A percentile compares a stretch with the other conserved stretches of the same genome.
These are phyloP conservation scores for Pseudocercospora musae DNA, from an alignment of 2,329 filamentous ascomycete species.

Conservation along the genomic window DNA sequence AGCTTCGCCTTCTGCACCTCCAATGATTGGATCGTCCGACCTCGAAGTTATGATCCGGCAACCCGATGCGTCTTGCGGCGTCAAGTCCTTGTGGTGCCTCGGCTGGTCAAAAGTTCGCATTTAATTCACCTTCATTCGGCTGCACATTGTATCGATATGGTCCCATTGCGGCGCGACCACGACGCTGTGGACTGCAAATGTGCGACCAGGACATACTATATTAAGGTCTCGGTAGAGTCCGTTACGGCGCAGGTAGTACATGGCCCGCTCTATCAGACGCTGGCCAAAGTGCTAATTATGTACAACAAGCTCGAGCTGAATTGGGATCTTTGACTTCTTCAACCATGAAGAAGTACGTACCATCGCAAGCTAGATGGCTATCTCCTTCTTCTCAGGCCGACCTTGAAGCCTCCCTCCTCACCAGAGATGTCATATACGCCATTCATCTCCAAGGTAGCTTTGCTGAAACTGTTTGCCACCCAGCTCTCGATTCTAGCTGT, in stretches of 20 bases:
- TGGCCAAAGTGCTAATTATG: too few species aligned
- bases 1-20: too few species aligned
- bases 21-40: neutral
- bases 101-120: neutral
- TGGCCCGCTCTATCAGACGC: neutral
- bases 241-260: neutral
- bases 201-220: neutral
- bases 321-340: neutral
- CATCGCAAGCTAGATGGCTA: neutral
- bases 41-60: neutral
- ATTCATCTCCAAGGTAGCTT: constrained; percentile 31
- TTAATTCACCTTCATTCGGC: neutral
- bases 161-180: neutral
- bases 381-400: constrained; percentile 6
- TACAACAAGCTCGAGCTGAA: neutral
- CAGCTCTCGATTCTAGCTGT: constrained; percentile 23
- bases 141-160: neutral
- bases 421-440: constrained; percentile 22
- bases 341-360: neutral
- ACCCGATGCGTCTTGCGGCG: neutral
- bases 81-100: neutral
- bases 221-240: neutral
- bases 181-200: neutral
- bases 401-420: constrained; percentile 6
- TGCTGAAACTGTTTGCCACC: constrained; percentile 25